Conservation (phyloP, 2,329 filamentous ascomycete species). For the Ceratocystis papillata region DNA sequence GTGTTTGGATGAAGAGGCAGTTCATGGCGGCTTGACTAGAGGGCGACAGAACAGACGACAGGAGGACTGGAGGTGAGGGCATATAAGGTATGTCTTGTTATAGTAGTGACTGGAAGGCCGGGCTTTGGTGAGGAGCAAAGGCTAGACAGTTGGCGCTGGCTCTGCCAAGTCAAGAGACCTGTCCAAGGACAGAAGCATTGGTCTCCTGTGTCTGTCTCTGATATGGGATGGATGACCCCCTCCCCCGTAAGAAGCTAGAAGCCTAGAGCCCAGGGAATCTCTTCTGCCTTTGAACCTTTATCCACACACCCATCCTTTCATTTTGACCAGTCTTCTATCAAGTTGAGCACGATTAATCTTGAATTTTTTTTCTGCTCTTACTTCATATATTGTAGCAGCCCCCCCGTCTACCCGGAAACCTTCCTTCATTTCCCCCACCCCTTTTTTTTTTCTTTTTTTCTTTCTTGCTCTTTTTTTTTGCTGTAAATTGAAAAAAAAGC, state of each 20-base stretch:
- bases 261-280: background rate
- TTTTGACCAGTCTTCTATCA: background rate
- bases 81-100: too few relatives aligned
- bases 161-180: too few relatives aligned
- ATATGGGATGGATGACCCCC: slow-evolving; percentile 13
- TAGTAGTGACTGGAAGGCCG: too few relatives aligned
- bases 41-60: too few relatives aligned
- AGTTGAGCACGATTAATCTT: background rate
- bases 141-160: too few relatives aligned
- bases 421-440: slow-evolving; percentile 3
- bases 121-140: too few relatives aligned
- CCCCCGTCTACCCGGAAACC: slow-evolving; percentile 11
- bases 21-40: background rate
- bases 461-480: slow-evolving; percentile 14
- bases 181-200: too few relatives aligned
- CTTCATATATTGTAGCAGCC: slow-evolving; percentile 14
- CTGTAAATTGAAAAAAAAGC: too few relatives aligned
- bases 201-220: background rate
- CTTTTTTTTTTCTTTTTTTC: background rate
- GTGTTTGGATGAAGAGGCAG: background rate
- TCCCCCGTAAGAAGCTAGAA: background rate
- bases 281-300: background rate
- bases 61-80: too few relatives aligned
- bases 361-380: background rate
- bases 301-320: slow-evolving; percentile 1